Percentiles rank a stretch among this genome's conserved stretches.
Evolutionary conservation across 768 basidiomycete genomes (phyloP).

Genomic region (Rhodotorula babjevae): DNA sequence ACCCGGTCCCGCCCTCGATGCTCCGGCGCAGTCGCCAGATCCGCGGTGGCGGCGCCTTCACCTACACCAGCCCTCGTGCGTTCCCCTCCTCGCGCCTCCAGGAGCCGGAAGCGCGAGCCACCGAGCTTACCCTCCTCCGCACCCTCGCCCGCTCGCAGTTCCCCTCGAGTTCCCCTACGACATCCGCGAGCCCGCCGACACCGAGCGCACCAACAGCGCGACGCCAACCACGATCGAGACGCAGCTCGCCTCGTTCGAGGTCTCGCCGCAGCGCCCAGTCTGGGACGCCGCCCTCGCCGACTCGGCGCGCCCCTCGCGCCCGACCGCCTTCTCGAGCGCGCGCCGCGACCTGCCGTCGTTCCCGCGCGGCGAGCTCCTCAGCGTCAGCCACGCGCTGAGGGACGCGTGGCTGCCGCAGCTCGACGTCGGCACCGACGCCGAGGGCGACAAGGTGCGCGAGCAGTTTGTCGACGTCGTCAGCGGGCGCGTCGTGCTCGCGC

Average conservation of each 20-base stretch:
- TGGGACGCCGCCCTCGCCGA: conserved; percentile 9
- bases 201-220: background rate
- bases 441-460: conserved; percentile 53
- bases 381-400: conserved; percentile 5
- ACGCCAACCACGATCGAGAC: conserved; percentile 30
- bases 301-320: background rate
- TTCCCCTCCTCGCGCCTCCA: no score
- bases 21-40: conserved; percentile 33
- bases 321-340: conserved; percentile 16
- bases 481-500: conserved; percentile 67
- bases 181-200: conserved; percentile 24
- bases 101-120: no score
- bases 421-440: conserved; percentile 39
- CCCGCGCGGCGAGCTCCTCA: conserved; percentile 19
- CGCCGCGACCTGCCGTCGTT: conserved; percentile 7
- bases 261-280: conserved; percentile 13
- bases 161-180: conserved; percentile 38
- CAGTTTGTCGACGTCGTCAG: conserved; percentile 76
- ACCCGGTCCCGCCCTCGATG: conserved; percentile 36
- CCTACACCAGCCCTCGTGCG: conserved; percentile 31
- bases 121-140: no score
- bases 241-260: conserved; percentile 21
- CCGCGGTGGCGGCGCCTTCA: conserved; percentile 22
- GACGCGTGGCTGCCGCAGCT: conserved; percentile 35
- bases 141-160: background rate